A percentile compares a stretch with the other conserved stretches of the same genome.
Evolutionary conservation across 202 grass and related monocot genomes (phyloP).

Genomic region (Zoysia matrella): DNA sequence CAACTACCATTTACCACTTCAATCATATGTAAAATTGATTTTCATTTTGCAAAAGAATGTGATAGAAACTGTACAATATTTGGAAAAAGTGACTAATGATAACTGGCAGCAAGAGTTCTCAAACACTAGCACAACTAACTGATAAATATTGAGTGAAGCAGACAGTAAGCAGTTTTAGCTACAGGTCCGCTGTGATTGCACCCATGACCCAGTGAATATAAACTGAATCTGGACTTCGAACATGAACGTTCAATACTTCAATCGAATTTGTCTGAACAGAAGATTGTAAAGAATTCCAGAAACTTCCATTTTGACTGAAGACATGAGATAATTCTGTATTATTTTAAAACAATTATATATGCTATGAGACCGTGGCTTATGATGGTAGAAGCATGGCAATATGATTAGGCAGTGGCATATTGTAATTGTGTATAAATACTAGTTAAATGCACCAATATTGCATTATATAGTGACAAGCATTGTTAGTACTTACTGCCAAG

Average conservation of each 20-base stretch:
- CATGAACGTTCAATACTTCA: slow-evolving; percentile 23
- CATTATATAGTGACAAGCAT: background rate
- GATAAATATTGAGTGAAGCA: background rate
- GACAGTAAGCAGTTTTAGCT: slow-evolving; percentile 9
- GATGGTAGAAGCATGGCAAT: background rate
- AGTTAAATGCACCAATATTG: slow-evolving; percentile 1
- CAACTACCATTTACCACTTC: background rate
- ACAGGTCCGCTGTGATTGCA: slow-evolving; percentile 24
- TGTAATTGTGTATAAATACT: slow-evolving; percentile 25
- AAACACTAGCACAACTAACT: background rate
- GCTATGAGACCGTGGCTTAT: too few species aligned
- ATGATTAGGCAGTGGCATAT: slow-evolving; percentile 9
- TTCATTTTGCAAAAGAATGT: slow-evolving; percentile 14
- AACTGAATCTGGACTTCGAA: slow-evolving; percentile 1
- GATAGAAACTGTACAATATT: background rate
- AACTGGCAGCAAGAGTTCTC: background rate
- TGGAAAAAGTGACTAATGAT: slow-evolving; percentile 3
- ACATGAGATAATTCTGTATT: slow-evolving; percentile 9
- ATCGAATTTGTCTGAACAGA: background rate
- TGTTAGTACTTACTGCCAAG: slow-evolving; percentile 61
- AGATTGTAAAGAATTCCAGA: background rate
- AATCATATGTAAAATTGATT: slow-evolving; percentile 17
- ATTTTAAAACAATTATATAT: slow-evolving; percentile 6
- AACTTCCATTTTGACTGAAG: slow-evolving; percentile 15
- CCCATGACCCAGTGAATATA: slow-evolving; percentile 15